These are phyloP conservation scores for Alternaria gansuensis DNA, from an alignment of 2,329 filamentous ascomycete genomes.

Conservation along the genomic window DNA sequence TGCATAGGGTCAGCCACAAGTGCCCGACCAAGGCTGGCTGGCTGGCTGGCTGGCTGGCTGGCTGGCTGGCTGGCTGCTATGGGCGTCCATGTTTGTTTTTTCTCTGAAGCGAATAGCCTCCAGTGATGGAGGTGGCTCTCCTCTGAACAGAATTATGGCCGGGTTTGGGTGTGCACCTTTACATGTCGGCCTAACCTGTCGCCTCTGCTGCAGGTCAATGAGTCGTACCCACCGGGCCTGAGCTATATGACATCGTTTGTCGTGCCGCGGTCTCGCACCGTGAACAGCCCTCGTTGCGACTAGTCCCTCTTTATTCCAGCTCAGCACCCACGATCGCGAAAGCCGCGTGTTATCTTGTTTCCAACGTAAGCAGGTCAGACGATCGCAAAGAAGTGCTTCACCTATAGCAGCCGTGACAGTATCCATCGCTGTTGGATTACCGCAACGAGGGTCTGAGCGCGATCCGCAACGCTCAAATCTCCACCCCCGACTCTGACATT, in stretches of 20 bases:
- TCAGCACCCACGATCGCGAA: slow-evolving; percentile 9
- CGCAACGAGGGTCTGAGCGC: slow-evolving; percentile 26
- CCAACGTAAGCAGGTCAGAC: slow-evolving; percentile 1
- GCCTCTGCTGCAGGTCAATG: slow-evolving; percentile 29
- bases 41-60: slow-evolving; percentile 6
- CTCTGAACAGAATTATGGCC: slow-evolving; percentile 5
- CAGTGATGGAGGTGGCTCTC: slow-evolving; percentile 2
- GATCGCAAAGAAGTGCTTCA: slow-evolving; percentile 1
- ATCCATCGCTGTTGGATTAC: slow-evolving; percentile 8
- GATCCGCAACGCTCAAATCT: slow-evolving; percentile 28
- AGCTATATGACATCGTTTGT: slow-evolving; percentile 23
- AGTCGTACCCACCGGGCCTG: slow-evolving; percentile 24
- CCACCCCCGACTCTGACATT: slow-evolving; percentile 24
- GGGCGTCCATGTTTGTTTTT: slow-evolving; percentile 11
- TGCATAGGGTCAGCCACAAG: slow-evolving; percentile 27
- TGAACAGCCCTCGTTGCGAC: slow-evolving; percentile 14
- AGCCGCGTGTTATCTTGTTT: slow-evolving; percentile 6
- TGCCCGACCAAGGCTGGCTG: slow-evolving; percentile 14
- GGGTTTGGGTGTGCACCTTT: slow-evolving; percentile 8
- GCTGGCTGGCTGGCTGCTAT: slow-evolving; percentile 10
- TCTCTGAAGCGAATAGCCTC: slow-evolving; percentile 6
- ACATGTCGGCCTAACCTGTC: slow-evolving; percentile 24
- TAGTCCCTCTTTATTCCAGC: slow-evolving; percentile 7
- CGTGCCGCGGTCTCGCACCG: slow-evolving; percentile 22
- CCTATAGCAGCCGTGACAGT: slow-evolving; percentile 5